These are phyloP conservation scores for Metschnikowia chrysomelidarum DNA, from an alignment of 805 yeast genomes.

Conservation along the genomic window DNA sequence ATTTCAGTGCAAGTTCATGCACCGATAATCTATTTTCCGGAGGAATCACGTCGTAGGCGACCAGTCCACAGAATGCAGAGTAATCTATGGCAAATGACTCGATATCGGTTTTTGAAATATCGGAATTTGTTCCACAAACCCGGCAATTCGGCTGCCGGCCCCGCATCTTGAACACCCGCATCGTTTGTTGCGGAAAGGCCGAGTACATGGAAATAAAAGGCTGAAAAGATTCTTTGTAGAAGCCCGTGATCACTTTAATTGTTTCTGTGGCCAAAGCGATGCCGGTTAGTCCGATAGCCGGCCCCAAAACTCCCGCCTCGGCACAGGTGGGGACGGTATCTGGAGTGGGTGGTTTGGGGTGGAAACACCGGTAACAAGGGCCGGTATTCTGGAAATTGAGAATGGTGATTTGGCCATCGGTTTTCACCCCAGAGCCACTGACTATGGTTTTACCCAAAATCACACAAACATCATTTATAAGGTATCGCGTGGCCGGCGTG, in stretches of 20 bases:
- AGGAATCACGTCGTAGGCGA: conserved; percentile 45
- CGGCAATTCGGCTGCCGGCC: conserved; percentile 56
- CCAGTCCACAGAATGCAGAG: conserved; percentile 69
- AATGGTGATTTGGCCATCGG: conserved; percentile 87
- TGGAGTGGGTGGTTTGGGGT: conserved; percentile 88
- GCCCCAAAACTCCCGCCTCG: conserved; percentile 94
- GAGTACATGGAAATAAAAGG: conserved; percentile 71
- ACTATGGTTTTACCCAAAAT: conserved; percentile 66
- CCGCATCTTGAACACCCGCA: conserved; percentile 80
- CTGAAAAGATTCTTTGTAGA: conserved; percentile 52
- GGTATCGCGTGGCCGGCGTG: conserved; percentile 81
- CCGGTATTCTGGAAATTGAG: conserved; percentile 65
- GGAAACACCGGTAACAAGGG: conserved; percentile 94
- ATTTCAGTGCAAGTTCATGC: conserved; percentile 31
- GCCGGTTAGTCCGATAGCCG: conserved; percentile 93
- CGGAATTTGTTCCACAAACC: conserved; percentile 58
- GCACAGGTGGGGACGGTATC: conserved; percentile 78
- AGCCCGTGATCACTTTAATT: conserved; percentile 64
- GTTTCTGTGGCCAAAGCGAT: conserved; percentile 86
- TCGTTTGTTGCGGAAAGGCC: conserved; percentile 62
- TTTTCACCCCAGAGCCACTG: conserved; percentile 87
- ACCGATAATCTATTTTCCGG: conserved; percentile 46
- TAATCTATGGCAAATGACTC: conserved; percentile 55
- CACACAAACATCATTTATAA: conserved; percentile 83
- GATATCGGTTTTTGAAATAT: conserved; percentile 48